Base-by-base conservation (phyloP, 306 rosid genomes). In the Glycine latifolia region DNA sequence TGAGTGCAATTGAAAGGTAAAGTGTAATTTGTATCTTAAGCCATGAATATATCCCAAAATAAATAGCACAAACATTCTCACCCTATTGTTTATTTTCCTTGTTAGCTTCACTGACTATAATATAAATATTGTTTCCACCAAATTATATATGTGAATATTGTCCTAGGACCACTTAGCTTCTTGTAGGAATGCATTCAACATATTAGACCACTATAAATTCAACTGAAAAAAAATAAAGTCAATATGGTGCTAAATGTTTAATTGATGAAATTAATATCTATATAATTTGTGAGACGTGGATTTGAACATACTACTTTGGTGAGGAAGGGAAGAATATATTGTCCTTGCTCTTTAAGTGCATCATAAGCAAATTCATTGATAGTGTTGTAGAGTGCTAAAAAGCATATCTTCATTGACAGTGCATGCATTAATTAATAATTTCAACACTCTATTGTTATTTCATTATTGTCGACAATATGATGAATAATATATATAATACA, bases 341-440 rank as follows among this genome's bases (percentile, higher is more conserved):
- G 82, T 47, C 86, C 94, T 9, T 86, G 86, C 6, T 77, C 83
- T 43, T 67, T 85, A 12, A 86, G 77, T 0, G 78, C 49, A 10
- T 90, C 88, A 43, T 85, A 89, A 39, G 79, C 83, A 16, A 92
- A 79, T 61, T 92, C 88, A 14, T 90, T 92, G 13, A 90, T 74
- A 3, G 86, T 89, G 83, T 92, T 90, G 78, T 85, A 92, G 5
- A 90, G 91, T 47, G 94, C 94, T 8, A 90, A 75, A 77, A 90
- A 91, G 17, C 90, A 86, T 9, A 89, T 43, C 74, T 87, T 88
- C 97, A 90, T 89, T 89, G 87, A 12, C 77, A 54, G 11, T 52
- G 20, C 20, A 48, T 10, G 13, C 20, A 70, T 8, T 43, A 14
- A 4, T 33, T 33, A 17, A 43, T 17, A 20, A 35, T 35, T 35